Evolutionary conservation across 495 filamentous ascomycete genomes (phyloP).

Genomic region (Lepidopterella palustris): DNA sequence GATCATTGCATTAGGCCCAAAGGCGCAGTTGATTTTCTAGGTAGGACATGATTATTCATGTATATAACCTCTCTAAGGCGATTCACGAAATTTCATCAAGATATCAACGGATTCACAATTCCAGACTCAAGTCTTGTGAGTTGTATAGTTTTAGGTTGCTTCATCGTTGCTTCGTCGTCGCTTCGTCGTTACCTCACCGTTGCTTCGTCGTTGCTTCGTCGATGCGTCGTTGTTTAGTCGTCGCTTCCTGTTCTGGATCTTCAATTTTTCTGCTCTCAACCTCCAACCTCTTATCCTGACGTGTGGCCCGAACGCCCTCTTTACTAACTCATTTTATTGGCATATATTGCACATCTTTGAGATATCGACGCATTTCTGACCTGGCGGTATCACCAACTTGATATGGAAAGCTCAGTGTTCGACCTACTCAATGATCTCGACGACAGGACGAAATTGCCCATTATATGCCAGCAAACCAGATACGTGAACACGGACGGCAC

Average conservation of each 20-base stretch:
- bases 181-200: too few species aligned
- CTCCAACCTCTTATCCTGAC: neutral
- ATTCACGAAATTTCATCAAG: too few species aligned
- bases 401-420: slow-evolving; percentile 16
- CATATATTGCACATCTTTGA: neutral
- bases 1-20: neutral
- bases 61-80: neutral
- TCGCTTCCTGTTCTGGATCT: neutral
- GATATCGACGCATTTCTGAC: neutral
- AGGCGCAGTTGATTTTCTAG: neutral
- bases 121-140: too few species aligned
- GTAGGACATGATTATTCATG: neutral
- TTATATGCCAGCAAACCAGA: slow-evolving; percentile 2
- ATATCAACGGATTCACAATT: too few species aligned
- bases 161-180: too few species aligned
- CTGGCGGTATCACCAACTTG: neutral
- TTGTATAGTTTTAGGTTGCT: too few species aligned
- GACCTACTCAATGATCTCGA: slow-evolving; percentile 17
- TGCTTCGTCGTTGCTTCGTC: too few species aligned
- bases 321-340: neutral
- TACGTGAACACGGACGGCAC: neutral
- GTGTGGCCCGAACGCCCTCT: too few species aligned
- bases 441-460: neutral
- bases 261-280: neutral
- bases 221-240: neutral